phyloP scores from a whole-genome alignment of 2,329 filamentous ascomycete species.

The Curvularia sp. region DNA sequence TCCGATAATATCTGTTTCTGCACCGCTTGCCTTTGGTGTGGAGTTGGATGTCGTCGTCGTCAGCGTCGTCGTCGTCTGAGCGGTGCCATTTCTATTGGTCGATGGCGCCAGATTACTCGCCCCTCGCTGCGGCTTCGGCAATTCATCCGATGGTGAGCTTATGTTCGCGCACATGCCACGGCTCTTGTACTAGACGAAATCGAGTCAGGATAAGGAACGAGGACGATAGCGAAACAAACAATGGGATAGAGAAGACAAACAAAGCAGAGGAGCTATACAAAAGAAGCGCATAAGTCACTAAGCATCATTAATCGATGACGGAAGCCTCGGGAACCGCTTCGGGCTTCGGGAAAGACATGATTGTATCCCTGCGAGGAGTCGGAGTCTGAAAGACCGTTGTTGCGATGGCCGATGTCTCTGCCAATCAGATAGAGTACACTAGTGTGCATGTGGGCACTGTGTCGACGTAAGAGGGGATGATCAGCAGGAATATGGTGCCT shows the following conservation, averaged over 20 bases:
- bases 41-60: background rate
- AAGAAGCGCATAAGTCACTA: background rate
- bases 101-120: background rate
- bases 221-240: background rate
- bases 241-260: background rate
- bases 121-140: background rate
- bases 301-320: constrained; percentile 21
- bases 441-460: background rate
- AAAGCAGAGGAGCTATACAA: background rate
- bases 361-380: constrained; percentile 21
- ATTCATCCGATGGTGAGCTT: constrained; percentile 1
- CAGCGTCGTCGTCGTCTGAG: background rate
- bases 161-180: constrained; percentile 4
- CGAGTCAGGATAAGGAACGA: constrained; percentile 4
- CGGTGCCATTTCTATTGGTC: background rate
- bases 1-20: background rate
- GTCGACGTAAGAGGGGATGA: background rate
- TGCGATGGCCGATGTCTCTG: constrained; percentile 24
- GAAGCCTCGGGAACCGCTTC: background rate
- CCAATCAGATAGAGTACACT: constrained; percentile 19
- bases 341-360: background rate
- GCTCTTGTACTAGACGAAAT: constrained; percentile 1
- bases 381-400: constrained; percentile 5
- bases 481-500: background rate
- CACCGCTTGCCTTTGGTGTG: background rate